phyloP scores from a whole-genome alignment of 306 rosid genomes.

The Casuarina equisetifolia region DNA sequence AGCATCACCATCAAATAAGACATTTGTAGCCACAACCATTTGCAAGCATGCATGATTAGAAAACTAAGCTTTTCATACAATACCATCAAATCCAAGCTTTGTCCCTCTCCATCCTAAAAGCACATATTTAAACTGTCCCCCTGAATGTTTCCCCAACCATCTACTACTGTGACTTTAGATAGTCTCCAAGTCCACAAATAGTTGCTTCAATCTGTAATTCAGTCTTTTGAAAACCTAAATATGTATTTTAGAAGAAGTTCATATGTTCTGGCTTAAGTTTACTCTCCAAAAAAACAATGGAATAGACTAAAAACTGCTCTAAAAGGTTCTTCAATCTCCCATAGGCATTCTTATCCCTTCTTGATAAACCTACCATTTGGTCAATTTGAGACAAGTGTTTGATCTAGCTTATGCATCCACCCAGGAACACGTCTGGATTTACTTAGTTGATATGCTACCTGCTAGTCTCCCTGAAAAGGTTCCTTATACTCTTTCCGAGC shows the following conservation, averaged over 20 bases:
- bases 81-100: no score
- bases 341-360: background rate
- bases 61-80: no score
- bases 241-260: background rate
- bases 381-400: background rate
- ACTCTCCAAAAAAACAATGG: background rate
- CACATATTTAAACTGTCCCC: background rate
- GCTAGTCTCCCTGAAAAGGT: background rate
- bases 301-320: background rate
- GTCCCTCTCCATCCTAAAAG: background rate
- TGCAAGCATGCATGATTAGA: no score
- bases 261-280: background rate
- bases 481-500: background rate
- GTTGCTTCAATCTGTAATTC: background rate
- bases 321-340: background rate
- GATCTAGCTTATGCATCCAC: background rate
- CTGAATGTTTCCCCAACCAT: background rate
- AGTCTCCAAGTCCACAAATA: background rate
- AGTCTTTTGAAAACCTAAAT: background rate
- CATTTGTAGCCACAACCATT: no score
- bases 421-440: background rate
- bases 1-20: no score
- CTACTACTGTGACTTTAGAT: background rate
- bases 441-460: background rate
- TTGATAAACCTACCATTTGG: background rate